Conservation (phyloP, 108 stramenopile genomes). For the Nannochloropsis granulata region DNA sequence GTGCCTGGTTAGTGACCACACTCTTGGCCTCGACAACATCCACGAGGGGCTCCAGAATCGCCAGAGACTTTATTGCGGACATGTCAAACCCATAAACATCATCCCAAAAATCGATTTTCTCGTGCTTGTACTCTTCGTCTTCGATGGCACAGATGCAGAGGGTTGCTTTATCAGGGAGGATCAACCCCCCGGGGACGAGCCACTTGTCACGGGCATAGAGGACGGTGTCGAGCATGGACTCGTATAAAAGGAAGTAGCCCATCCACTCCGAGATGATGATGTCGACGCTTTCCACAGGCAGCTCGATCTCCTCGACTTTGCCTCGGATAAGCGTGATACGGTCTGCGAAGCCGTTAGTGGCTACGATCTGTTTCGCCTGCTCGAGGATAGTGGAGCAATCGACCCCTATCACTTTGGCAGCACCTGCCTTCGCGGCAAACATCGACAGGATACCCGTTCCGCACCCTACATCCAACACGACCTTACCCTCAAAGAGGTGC, state of each 20-base stretch:
- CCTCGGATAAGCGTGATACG: slow-evolving; percentile 64
- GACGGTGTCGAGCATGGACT: slow-evolving; percentile 29
- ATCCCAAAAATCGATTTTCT: slow-evolving; percentile 65
- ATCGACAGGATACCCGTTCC: slow-evolving; percentile 92
- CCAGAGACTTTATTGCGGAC: slow-evolving; percentile 70
- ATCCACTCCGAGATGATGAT: slow-evolving; percentile 97
- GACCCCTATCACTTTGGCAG: slow-evolving; percentile 68
- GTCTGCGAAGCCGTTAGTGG: slow-evolving; percentile 59
- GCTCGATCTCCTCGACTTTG: slow-evolving; percentile 74
- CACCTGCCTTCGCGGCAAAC: slow-evolving; percentile 46
- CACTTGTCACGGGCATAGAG: slow-evolving; percentile 24
- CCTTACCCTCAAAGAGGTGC: slow-evolving; percentile 45
- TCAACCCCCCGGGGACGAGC: slow-evolving; percentile 52
- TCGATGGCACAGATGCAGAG: slow-evolving; percentile 70
- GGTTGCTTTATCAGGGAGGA: slow-evolving; percentile 84
- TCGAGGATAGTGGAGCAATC: slow-evolving; percentile 74
- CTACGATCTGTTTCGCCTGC: slow-evolving; percentile 59
- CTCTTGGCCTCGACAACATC: slow-evolving; percentile 69
- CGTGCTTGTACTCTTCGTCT: slow-evolving; percentile 55
- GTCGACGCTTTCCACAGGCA: slow-evolving; percentile 53
- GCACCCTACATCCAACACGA: slow-evolving; percentile 90
- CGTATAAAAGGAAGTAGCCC: slow-evolving; percentile 91
- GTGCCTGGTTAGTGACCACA: slow-evolving; percentile 54
- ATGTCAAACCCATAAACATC: slow-evolving; percentile 95
- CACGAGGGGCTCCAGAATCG: slow-evolving; percentile 79